Base-by-base conservation (phyloP, 345 rosid species). In the Erucastrum elatum region DNA sequence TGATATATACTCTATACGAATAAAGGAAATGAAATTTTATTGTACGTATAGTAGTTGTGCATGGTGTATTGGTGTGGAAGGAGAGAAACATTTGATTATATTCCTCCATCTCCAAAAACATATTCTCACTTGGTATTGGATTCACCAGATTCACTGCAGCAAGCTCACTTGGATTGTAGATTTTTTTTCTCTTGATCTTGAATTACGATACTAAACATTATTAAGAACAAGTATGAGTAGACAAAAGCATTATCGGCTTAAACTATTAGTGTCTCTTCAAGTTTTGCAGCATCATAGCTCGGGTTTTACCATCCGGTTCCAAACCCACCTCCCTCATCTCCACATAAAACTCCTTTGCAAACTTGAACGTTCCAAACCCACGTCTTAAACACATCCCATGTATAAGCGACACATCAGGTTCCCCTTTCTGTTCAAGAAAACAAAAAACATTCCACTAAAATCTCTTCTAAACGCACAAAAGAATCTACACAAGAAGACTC, bases 351-450 rank as follows among this genome's bases (percentile, higher is more conserved):
- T 85, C 88, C 80, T 85, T 90, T 3, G 94, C 94, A 68, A 79
- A 81, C 83, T 83, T 85, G 35, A n/a, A n/a, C n/a, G n/a, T n/a
- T n/a, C n/a, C n/a, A n/a, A 79, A 72, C 84, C 88, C 88, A 41
- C 94, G 85, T 70, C 84, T 84, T 81, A 88, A 76, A 76, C 92
- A 87, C 97, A 92, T 85, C 27, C 92, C 96, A 59, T 90, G 93
- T 76, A 92, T 84, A 1, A 90, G 77, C 70, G 90, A 87, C 6
- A 77, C 90, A 84, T 89, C 70, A 0, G 90, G 90, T 30, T 84
- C 85, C 80, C 84, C 92, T 82, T 76, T 84, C 87, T 65, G 80
- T 58, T 77, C 75, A 78, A 37, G 15, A 77, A 66, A 56, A 58
- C 75, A 62, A 55, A 3, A 4, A 49, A 62, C 49, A 8, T 68